These are phyloP conservation scores for Extremus antarcticus DNA, from an alignment of 495 filamentous ascomycete species.

Conservation along the genomic window DNA sequence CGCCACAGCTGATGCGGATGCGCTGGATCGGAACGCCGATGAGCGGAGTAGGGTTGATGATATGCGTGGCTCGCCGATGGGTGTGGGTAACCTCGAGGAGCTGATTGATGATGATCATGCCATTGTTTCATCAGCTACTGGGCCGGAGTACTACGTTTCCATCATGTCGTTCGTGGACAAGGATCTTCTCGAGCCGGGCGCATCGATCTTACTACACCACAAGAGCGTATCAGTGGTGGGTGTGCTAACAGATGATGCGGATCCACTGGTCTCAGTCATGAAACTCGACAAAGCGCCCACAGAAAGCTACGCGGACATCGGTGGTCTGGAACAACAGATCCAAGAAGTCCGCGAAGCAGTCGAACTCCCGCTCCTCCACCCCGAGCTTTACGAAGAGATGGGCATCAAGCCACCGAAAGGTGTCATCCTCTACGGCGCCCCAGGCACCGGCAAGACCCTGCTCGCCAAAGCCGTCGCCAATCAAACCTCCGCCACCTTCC, in stretches of 20 bases:
- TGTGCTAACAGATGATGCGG: conserved; percentile 91
- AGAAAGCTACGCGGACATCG: conserved; percentile 97
- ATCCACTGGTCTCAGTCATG: conserved; percentile 96
- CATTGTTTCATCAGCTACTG: conserved; percentile 94
- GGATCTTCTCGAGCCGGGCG: conserved; percentile 91
- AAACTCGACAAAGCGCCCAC: conserved; percentile 98
- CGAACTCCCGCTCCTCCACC: conserved; percentile 89
- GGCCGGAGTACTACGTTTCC: conserved; percentile 97
- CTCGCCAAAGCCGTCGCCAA: conserved; percentile 97
- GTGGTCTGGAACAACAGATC: conserved; percentile 87
- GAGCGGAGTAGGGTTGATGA: conserved; percentile 95
- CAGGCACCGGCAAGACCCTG: conserved; percentile 94
- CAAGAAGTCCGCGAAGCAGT: conserved; percentile 97
- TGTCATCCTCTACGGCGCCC: conserved; percentile 96
- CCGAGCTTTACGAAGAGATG: conserved; percentile 99
- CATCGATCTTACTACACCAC: conserved; percentile 91
- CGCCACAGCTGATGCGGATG: conserved; percentile 47
- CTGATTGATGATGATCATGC: conserved; percentile 99
- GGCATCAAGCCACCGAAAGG: conserved; percentile 99
- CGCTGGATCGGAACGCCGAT: conserved; percentile 76
- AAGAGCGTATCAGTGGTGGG: conserved; percentile 97
- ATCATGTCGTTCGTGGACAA: conserved; percentile 99
- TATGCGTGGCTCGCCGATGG: conserved; percentile 98
- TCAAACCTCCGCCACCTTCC: conserved; percentile 94
- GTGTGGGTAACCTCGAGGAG: conserved; percentile 93